phyloP scores from a whole-genome alignment of 2,329 filamentous ascomycete genomes.

The Fusarium hainanense region DNA sequence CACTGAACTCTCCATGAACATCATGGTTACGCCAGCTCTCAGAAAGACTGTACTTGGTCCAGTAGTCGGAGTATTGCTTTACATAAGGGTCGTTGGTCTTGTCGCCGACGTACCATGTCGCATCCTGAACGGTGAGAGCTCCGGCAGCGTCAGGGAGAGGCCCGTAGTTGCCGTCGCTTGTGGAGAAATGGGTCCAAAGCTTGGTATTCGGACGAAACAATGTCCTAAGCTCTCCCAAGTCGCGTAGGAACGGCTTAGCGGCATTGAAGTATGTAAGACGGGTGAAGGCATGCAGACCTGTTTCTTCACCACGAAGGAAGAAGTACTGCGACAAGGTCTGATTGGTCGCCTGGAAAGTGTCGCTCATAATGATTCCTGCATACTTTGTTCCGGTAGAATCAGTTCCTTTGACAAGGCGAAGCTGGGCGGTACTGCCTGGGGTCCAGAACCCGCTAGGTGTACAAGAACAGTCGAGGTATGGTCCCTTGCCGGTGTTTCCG shows the following conservation, averaged over 20 bases:
- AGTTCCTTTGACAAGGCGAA: conserved; percentile 56
- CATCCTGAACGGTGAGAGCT: conserved; percentile 67
- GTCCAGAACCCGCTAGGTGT: conserved; percentile 68
- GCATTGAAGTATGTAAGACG: conserved; percentile 68
- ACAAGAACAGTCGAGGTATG: conserved; percentile 72
- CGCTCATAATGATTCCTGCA: conserved; percentile 67
- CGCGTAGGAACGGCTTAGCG: conserved; percentile 63
- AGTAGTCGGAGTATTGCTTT: conserved; percentile 66
- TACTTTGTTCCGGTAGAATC: conserved; percentile 60
- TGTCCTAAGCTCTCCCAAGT: conserved; percentile 69
- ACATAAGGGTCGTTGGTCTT: conserved; percentile 65
- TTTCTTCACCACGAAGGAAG: conserved; percentile 70
- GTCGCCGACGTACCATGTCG: conserved; percentile 69
- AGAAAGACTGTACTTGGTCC: conserved; percentile 72
- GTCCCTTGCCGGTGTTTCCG: conserved; percentile 58
- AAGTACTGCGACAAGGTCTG: conserved; percentile 71
- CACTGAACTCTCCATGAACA: conserved; percentile 62
- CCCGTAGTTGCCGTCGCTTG: conserved; percentile 64
- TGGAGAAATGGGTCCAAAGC: conserved; percentile 70
- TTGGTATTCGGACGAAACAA: conserved; percentile 67
- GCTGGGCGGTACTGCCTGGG: conserved; percentile 60
- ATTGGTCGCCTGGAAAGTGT: conserved; percentile 66
- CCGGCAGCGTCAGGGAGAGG: conserved; percentile 55
- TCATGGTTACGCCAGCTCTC: conserved; percentile 67
- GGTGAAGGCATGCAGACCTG: conserved; percentile 69